Evolutionary conservation across 2,329 filamentous ascomycete genomes (phyloP).

Genomic region (Colletotrichum musae): DNA sequence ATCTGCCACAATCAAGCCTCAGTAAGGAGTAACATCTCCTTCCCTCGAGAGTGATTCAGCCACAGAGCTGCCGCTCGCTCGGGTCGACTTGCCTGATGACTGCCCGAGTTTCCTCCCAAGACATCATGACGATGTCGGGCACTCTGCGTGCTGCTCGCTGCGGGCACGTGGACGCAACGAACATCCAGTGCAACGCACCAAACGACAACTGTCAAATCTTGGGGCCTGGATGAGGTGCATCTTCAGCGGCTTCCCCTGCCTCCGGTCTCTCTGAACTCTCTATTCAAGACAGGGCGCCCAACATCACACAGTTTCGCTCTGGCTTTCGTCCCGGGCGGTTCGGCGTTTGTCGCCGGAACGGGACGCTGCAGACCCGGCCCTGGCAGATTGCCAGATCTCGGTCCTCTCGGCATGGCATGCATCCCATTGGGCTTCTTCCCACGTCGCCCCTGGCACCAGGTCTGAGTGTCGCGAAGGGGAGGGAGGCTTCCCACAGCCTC

Average conservation of each 20-base stretch:
- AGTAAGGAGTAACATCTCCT: not conserved
- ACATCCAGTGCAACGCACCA: constrained; percentile 28
- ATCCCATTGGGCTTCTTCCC: constrained; percentile 14
- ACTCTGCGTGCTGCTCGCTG: not conserved
- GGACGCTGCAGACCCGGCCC: constrained; percentile 27
- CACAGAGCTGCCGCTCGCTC: not conserved
- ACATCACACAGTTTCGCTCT: not conserved
- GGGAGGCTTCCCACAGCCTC: constrained; percentile 28
- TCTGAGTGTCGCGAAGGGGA: constrained; percentile 8
- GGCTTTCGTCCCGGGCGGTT: not conserved
- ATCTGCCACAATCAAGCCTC: constrained; percentile 22
- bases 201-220: constrained; percentile 18
- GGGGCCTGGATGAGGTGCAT: not conserved
- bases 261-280: not conserved
- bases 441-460: constrained; percentile 15
- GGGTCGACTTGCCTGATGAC: constrained; percentile 19
- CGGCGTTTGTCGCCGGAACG: constrained; percentile 30
- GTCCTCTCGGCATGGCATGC: constrained; percentile 1
- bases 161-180: constrained; percentile 27
- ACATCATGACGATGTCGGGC: constrained; percentile 23
- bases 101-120: constrained; percentile 19
- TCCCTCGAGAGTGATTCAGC: not conserved
- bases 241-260: not conserved
- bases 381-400: constrained; percentile 30
- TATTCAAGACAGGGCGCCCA: not conserved